Percentiles rank a stretch among this genome's conserved stretches.
These are phyloP conservation scores for Pouteria campechiana DNA, from an alignment of 179 eudicot genomes.

Conservation along the genomic window DNA sequence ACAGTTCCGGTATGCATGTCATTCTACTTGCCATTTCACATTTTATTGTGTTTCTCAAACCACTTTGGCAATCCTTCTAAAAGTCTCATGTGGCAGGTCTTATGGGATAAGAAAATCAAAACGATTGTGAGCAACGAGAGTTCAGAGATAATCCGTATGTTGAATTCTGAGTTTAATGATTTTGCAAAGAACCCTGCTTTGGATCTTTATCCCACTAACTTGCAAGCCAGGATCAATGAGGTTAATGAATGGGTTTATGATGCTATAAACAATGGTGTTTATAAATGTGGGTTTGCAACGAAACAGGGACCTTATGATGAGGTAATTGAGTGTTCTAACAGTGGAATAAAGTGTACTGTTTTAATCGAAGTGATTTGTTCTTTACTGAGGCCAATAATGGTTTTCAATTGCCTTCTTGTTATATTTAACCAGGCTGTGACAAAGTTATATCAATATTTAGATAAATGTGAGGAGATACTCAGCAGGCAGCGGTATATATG, in stretches of 20 bases:
- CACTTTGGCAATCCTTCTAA: too few relatives aligned
- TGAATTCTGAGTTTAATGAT: slow-evolving; percentile 79
- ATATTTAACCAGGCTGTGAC: slow-evolving; percentile 46
- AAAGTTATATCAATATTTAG: slow-evolving; percentile 59
- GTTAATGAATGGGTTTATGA: slow-evolving; percentile 60
- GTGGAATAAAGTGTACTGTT: too few relatives aligned
- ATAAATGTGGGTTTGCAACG: slow-evolving; percentile 84
- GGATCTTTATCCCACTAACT: slow-evolving; percentile 72
- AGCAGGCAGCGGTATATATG: slow-evolving; percentile 68
- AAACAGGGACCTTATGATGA: slow-evolving; percentile 78
- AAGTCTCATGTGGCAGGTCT: slow-evolving; percentile 45
- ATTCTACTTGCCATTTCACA: too few relatives aligned
- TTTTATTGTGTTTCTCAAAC: too few relatives aligned
- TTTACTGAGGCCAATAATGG: neutral
- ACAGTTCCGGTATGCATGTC: slow-evolving; percentile 68
- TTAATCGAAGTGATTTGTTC: too few relatives aligned
- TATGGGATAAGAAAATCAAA: slow-evolving; percentile 75
- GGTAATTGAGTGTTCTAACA: too few relatives aligned
- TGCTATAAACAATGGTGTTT: slow-evolving; percentile 77
- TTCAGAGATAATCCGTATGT: slow-evolving; percentile 82
- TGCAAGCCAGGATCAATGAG: slow-evolving; percentile 62
- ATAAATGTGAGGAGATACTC: slow-evolving; percentile 81
- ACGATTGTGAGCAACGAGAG: slow-evolving; percentile 93
- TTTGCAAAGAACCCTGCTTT: slow-evolving; percentile 53
- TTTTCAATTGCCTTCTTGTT: neutral